Evolutionary conservation across 176 grass and related monocot genomes (phyloP), one percentile per base, ranked within the genome.

Genomic region (Bothriochloa decipiens): DNA sequence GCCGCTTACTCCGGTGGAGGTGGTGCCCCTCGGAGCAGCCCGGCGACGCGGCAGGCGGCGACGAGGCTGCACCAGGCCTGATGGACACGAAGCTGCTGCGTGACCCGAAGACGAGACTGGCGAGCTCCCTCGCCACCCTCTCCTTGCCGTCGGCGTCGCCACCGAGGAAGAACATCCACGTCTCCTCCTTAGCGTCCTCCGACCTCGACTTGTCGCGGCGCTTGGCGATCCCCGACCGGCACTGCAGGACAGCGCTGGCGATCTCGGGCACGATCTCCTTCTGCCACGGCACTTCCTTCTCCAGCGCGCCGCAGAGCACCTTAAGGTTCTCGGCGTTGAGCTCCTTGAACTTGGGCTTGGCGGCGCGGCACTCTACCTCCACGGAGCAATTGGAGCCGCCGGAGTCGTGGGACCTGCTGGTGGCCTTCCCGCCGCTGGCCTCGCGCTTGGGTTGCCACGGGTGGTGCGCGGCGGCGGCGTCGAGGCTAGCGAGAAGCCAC

Each of bases 301-400:
- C 95, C 78, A 98, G 22, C 7, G 88, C 89, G 26, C n/a, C 65
- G 76, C 92, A 98, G 11, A 98, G 91, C 2, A 87, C 20, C 91
- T 98, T 98, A 16, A 98, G 89, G 75, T 93, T 98, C 82, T 91
- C 88, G 25, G 95, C 89, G 76, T 84, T 95, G 64, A 98, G 95
- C 91, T 98, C 95, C 87, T 98, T 98, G 80, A 95, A 98, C 85
- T n/a, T 98, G n/a, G 91, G 2, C 87, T 25, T 97, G 22, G 91
- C 35, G 35, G 40, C 89, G 18, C 75, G 82, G 68, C 70, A 85
- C 52, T 93, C 92, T 62, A 87, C 87, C 79, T 95, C 89, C 72
- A 98, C 88, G 9, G 92, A 92, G 32, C 89, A 89, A 17, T 85
- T 83, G 1, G 88, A 90, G 39, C 82, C 72, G 18, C 89, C 83